These are phyloP conservation scores for Botrytis tulipae DNA, from an alignment of 2,329 filamentous ascomycete genomes.

Conservation along the genomic window DNA sequence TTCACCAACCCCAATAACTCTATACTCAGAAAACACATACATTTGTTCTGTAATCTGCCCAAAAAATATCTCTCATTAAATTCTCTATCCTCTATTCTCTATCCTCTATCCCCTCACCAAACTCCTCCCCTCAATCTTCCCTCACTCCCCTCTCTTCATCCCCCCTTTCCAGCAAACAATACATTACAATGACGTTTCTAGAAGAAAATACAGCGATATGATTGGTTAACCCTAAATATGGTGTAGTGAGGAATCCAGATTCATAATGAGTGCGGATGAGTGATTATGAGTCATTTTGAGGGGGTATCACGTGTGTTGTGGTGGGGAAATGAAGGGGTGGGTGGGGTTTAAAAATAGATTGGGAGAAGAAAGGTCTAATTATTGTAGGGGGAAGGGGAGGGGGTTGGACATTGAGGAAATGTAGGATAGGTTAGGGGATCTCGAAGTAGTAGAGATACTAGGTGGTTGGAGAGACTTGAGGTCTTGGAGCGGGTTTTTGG, in stretches of 20 bases:
- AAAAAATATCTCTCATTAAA: no score
- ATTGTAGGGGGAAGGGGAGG: no score
- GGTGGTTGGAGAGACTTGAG: no score
- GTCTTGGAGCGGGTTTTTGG: no score
- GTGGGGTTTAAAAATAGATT: neutral
- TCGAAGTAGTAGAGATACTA: no score
- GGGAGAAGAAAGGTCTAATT: neutral
- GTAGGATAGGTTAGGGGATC: no score
- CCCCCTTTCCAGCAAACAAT: neutral
- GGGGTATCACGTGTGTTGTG: neutral
- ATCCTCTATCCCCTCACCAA: neutral
- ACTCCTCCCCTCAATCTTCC: no score
- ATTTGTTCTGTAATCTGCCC: neutral
- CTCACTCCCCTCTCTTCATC: neutral
- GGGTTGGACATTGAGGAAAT: no score
- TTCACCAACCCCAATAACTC: neutral
- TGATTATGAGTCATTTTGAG: slow-evolving; percentile 11
- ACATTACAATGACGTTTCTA: neutral
- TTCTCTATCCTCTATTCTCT: no score
- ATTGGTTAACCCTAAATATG: neutral
- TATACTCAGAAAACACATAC: neutral
- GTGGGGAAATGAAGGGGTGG: no score
- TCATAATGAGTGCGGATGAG: neutral
- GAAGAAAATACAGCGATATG: neutral
- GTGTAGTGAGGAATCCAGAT: neutral